A percentile compares a stretch with the other conserved stretches of the same genome.
These are phyloP conservation scores for Andrographis paniculata DNA, from an alignment of 305 asterid genomes.

Conservation along the genomic window DNA sequence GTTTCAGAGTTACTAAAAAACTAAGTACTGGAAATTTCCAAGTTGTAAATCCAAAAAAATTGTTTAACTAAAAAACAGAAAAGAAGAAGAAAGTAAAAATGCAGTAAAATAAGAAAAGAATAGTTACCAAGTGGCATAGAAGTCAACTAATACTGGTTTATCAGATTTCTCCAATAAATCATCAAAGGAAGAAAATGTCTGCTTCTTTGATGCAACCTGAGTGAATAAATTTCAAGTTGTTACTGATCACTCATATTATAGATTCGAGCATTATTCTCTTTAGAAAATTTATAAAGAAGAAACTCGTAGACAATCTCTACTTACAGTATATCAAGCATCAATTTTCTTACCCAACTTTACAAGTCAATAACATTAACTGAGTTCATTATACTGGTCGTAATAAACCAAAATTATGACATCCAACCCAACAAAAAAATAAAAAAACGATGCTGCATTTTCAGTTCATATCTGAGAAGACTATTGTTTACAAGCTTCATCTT, in stretches of 20 bases:
- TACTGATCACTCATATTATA: neutral
- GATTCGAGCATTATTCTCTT: neutral
- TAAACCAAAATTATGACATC: too few species aligned
- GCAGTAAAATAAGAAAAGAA: slow-evolving; percentile 5
- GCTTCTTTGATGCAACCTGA: slow-evolving; percentile 71
- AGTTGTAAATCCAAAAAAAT: too few species aligned
- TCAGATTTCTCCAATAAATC: slow-evolving; percentile 68
- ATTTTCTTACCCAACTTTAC: neutral
- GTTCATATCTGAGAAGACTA: neutral
- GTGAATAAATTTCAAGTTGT: slow-evolving; percentile 6
- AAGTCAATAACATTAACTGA: too few species aligned
- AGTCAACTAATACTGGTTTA: slow-evolving; percentile 85
- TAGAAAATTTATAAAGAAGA: neutral
- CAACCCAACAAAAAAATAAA: too few species aligned
- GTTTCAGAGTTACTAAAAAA: neutral
- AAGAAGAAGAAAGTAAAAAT: neutral
- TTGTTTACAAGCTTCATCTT: neutral
- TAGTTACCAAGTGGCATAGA: slow-evolving; percentile 93
- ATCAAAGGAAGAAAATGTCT: slow-evolving; percentile 65
- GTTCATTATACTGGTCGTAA: too few species aligned
- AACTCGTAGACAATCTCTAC: slow-evolving; percentile 2
- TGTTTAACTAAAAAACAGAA: too few species aligned
- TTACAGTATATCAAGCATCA: neutral
- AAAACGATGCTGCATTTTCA: too few species aligned
- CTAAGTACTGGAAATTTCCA: too few species aligned